These are phyloP conservation scores for Thielaviopsis punctulata DNA, from an alignment of 2,329 filamentous ascomycete genomes.

Conservation along the genomic window DNA sequence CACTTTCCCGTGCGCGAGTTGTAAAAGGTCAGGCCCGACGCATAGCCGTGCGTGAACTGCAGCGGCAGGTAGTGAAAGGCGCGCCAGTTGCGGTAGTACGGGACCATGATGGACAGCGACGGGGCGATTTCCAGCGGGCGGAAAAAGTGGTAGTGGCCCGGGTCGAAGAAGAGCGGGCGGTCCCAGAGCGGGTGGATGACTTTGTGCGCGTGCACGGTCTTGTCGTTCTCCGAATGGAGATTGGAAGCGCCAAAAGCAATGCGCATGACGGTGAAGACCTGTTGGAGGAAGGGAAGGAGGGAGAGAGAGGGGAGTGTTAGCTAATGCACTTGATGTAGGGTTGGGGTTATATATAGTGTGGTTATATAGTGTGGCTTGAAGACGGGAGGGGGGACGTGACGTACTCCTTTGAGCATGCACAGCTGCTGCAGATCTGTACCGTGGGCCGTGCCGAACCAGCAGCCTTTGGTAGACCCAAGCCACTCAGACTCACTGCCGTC, in stretches of 20 bases:
- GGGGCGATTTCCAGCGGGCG: slow-evolving; percentile 3
- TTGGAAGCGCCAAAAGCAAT: slow-evolving; percentile 10
- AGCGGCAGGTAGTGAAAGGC: slow-evolving; percentile 7
- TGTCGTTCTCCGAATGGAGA: slow-evolving; percentile 9
- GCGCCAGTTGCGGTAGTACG: slow-evolving; percentile 10
- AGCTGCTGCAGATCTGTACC: slow-evolving; percentile 7
- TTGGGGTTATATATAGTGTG: neutral
- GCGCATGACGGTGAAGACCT: slow-evolving; percentile 10
- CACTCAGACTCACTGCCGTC: slow-evolving; percentile 8
- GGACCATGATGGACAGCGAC: slow-evolving; percentile 10
- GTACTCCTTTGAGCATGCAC: slow-evolving; percentile 8
- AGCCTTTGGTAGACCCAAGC: slow-evolving; percentile 9
- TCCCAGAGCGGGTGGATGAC: slow-evolving; percentile 10
- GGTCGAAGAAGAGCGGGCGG: slow-evolving; percentile 4
- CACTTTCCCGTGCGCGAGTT: slow-evolving; percentile 9
- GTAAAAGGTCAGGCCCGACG: slow-evolving; percentile 7
- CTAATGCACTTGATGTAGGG: neutral
- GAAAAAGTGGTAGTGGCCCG: slow-evolving; percentile 5
- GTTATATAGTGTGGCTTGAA: neutral
- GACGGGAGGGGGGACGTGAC: neutral
- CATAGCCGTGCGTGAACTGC: slow-evolving; percentile 7
- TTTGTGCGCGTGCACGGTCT: slow-evolving; percentile 3
- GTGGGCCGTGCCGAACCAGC: slow-evolving; percentile 8
- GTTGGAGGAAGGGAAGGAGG: neutral
- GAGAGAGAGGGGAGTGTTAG: neutral